Conservation (phyloP, 1,284 basidiomycete species). For the Phylloboletellus chloephorus region DNA sequence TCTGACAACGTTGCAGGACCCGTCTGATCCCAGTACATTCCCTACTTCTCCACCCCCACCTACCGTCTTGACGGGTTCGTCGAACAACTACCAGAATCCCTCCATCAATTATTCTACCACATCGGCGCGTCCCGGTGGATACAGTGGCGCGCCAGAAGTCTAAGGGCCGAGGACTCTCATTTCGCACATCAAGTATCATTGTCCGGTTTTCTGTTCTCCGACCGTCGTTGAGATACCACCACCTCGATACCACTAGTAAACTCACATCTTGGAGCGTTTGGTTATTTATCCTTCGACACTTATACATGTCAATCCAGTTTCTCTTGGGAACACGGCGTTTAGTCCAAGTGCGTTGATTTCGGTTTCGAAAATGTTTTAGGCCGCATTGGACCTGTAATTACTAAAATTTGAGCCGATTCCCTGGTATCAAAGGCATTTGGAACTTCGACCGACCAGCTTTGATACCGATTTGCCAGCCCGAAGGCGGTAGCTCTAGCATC, state of each 20-base stretch:
- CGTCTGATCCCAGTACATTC: slow-evolving; percentile 33
- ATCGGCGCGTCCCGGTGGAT: slow-evolving; percentile 13
- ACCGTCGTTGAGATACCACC: background rate
- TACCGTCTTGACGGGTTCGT: slow-evolving; percentile 13
- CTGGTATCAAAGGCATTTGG: no score
- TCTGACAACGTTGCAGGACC: slow-evolving; percentile 22
- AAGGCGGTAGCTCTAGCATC: no score
- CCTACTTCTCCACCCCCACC: slow-evolving; percentile 21
- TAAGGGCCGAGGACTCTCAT: slow-evolving; percentile 6
- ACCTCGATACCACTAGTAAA: slow-evolving; percentile 3
- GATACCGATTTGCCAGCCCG: no score
- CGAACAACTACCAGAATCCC: slow-evolving; percentile 6
- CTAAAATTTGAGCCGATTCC: no score
- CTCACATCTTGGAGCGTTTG: no score
- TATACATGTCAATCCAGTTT: no score
- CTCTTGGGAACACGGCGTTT: no score
- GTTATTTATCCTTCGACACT: no score
- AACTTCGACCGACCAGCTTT: no score
- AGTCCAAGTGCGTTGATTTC: no score
- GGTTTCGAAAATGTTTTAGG: no score
- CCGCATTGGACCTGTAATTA: no score
- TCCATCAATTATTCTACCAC: slow-evolving; percentile 12
- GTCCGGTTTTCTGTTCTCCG: background rate
- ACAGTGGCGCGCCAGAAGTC: slow-evolving; percentile 28
- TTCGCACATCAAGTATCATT: background rate